Conservation (phyloP, 441 rosid species). For the Aquilaria agallochum region DNA sequence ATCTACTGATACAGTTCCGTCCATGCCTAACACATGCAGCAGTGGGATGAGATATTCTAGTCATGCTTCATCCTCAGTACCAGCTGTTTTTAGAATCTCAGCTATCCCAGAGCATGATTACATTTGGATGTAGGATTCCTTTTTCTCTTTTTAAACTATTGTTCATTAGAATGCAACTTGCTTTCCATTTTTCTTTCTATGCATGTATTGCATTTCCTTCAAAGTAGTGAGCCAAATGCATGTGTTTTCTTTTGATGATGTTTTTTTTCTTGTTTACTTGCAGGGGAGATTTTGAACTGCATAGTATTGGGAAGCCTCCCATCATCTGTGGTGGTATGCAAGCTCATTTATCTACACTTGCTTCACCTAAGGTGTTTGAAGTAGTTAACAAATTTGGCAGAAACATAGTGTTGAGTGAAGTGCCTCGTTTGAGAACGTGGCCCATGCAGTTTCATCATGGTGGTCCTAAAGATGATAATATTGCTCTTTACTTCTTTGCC, state of each 20-base stretch:
- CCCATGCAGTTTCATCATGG: slow-evolving; percentile 67
- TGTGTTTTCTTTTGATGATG: slow-evolving; percentile 12
- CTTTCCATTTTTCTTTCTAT: slow-evolving; percentile 1
- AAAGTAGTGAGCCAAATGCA: not conserved
- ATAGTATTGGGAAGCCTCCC: slow-evolving; percentile 43
- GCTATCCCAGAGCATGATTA: slow-evolving; percentile 80
- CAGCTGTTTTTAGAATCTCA: slow-evolving; percentile 31
- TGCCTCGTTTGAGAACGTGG: slow-evolving; percentile 81
- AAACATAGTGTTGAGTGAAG: slow-evolving; percentile 63
- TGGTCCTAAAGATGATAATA: slow-evolving; percentile 83
- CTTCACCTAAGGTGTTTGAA: slow-evolving; percentile 85
- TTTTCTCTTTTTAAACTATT: slow-evolving; percentile 21
- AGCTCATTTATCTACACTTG: slow-evolving; percentile 86
- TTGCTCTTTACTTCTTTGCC: slow-evolving; percentile 98
- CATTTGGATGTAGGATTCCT: slow-evolving; percentile 85
- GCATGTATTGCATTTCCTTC: not conserved
- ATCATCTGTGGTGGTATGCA: slow-evolving; percentile 71
- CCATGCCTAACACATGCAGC: slow-evolving; percentile 30
- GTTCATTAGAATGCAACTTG: slow-evolving; percentile 6
- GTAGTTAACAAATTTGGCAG: slow-evolving; percentile 64
- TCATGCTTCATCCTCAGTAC: slow-evolving; percentile 22
- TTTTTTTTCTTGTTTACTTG: slow-evolving; percentile 19
- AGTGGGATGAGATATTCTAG: slow-evolving; percentile 26
- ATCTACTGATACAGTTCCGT: slow-evolving; percentile 26
- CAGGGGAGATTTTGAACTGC: slow-evolving; percentile 83